These are phyloP conservation scores for Neurospora sp. DNA, from an alignment of 2,329 filamentous ascomycete species.

Conservation along the genomic window DNA sequence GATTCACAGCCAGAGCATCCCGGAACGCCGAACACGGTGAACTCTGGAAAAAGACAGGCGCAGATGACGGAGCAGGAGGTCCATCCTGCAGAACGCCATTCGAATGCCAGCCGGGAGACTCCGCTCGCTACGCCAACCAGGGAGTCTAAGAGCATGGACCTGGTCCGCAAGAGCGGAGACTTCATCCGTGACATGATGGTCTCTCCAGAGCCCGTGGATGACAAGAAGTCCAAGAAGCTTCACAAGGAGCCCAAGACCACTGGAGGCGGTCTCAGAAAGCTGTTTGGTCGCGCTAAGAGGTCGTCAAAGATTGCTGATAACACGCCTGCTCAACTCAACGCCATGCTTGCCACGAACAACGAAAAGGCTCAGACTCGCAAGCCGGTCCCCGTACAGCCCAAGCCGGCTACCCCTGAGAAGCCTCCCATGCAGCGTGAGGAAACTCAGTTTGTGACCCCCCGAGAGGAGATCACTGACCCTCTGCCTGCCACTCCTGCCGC, in stretches of 20 bases:
- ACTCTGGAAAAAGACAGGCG: slow-evolving; percentile 17
- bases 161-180: slow-evolving; percentile 26
- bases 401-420: slow-evolving; percentile 14
- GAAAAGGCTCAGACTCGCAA: slow-evolving; percentile 20
- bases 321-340: slow-evolving; percentile 39
- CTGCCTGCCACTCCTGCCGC: slow-evolving; percentile 16
- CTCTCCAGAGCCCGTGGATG: slow-evolving; percentile 34
- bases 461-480: slow-evolving; percentile 13
- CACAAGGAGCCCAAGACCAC: slow-evolving; percentile 36
- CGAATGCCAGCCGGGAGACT: slow-evolving; percentile 24
- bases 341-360: slow-evolving; percentile 34
- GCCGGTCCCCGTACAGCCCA: slow-evolving; percentile 18
- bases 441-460: slow-evolving; percentile 16
- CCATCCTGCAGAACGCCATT: slow-evolving; percentile 26
- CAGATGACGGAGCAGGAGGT: slow-evolving; percentile 24
- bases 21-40: slow-evolving; percentile 7
- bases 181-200: slow-evolving; percentile 27
- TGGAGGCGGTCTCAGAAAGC: slow-evolving; percentile 46
- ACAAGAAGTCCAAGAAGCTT: slow-evolving; percentile 42
- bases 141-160: slow-evolving; percentile 25
- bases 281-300: slow-evolving; percentile 56
- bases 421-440: slow-evolving; percentile 12
- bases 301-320: slow-evolving; percentile 46
- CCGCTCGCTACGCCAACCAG: slow-evolving; percentile 31
- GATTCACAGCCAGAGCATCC: slow-evolving; percentile 15